These are phyloP conservation scores for Diaporthe velutina DNA, from an alignment of 2,329 filamentous ascomycete genomes.

Conservation along the genomic window DNA sequence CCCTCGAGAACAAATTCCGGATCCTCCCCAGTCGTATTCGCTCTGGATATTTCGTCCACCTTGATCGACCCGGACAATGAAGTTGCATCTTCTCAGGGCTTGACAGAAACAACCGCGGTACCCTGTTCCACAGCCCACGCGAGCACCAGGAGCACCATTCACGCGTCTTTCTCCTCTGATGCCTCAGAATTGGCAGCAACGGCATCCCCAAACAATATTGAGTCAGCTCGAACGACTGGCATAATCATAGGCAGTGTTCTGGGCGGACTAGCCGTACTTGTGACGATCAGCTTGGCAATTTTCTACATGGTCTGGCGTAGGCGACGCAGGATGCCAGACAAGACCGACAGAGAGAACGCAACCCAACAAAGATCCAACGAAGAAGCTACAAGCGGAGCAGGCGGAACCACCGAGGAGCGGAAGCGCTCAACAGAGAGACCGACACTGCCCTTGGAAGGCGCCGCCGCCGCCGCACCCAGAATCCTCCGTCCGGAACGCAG, in stretches of 20 bases:
- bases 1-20: neutral
- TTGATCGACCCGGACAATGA: no score
- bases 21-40: neutral
- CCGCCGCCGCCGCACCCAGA: neutral
- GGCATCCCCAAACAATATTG: neutral
- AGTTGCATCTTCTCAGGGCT: neutral
- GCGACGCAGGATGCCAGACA: neutral
- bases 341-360: neutral
- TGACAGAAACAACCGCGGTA: neutral
- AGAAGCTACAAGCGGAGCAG: neutral
- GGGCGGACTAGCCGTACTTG: constrained; percentile 24
- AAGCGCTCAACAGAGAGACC: neutral
- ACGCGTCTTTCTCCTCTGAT: neutral
- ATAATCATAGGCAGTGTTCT: constrained; percentile 34
- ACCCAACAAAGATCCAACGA: neutral
- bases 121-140: neutral
- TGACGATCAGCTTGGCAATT: constrained; percentile 1
- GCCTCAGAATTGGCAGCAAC: neutral
- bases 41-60: neutral
- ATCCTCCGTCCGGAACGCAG: constrained; percentile 14
- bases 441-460: neutral
- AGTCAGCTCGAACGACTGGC: neutral
- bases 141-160: neutral
- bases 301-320: constrained; percentile 8
- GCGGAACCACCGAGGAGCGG: neutral